Conservation (phyloP, 306 rosid genomes). For the Quercus bicolor region DNA sequence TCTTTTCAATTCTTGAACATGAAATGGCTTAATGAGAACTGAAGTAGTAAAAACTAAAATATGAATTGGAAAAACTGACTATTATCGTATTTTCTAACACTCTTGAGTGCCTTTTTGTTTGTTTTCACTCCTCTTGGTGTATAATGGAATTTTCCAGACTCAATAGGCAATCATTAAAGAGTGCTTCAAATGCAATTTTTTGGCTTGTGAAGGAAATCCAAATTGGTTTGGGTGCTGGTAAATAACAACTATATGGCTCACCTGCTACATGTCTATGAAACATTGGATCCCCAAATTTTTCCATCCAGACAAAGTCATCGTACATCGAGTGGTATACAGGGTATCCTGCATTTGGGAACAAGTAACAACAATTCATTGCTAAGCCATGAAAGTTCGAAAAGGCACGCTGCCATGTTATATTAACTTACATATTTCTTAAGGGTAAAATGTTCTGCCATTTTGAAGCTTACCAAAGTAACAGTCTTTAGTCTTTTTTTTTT, state of each 20-base stretch:
- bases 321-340: slow-evolving; percentile 72
- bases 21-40: neutral
- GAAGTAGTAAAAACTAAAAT: neutral
- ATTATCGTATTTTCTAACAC: neutral
- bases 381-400: neutral
- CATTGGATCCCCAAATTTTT: slow-evolving; percentile 70
- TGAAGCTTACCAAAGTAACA: neutral
- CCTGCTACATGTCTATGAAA: slow-evolving; percentile 84
- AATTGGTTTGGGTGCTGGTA: neutral
- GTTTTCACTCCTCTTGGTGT: neutral
- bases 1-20: neutral
- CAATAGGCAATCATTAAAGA: neutral
- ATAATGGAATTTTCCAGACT: neutral
- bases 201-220: neutral
- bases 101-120: neutral
- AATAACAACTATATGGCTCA: slow-evolving; percentile 9
- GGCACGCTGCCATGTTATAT: neutral
- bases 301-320: slow-evolving; percentile 74
- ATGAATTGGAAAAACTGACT: neutral
- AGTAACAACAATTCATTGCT: neutral
- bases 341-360: slow-evolving; percentile 33
- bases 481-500: neutral
- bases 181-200: neutral
- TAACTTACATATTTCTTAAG: neutral
- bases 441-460: neutral